Evolutionary conservation across 352 stramenopile genomes (phyloP).

Genomic region (Globisporangium heterothallicum): DNA sequence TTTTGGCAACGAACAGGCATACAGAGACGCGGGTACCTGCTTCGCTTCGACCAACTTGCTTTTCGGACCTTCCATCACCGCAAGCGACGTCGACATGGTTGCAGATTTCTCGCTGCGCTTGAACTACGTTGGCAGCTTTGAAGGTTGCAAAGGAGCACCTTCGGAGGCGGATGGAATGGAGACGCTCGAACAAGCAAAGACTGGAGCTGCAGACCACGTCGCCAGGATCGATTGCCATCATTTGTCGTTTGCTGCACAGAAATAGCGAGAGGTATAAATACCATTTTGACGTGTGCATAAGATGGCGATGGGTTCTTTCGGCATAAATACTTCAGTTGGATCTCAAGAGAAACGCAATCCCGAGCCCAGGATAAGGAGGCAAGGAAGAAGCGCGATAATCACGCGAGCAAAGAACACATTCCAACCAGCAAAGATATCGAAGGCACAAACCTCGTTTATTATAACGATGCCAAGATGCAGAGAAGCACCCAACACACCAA

Average conservation of each 20-base stretch:
- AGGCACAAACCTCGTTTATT: constrained; percentile 8
- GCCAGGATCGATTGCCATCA: too few relatives aligned
- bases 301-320: too few relatives aligned
- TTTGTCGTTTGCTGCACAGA: too few relatives aligned
- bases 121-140: background rate
- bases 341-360: background rate
- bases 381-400: background rate
- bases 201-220: too few relatives aligned
- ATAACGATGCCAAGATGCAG: background rate
- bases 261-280: background rate
- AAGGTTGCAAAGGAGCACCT: background rate
- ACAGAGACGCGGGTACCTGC: constrained; percentile 27
- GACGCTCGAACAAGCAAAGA: too few relatives aligned
- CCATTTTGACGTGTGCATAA: background rate
- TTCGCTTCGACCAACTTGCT: constrained; percentile 76
- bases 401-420: background rate
- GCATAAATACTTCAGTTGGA: too few relatives aligned
- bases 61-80: constrained; percentile 46
- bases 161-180: too few relatives aligned
- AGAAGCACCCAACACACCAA: background rate
- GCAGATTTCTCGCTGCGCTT: background rate
- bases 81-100: constrained; percentile 3
- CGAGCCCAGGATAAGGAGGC: too few relatives aligned
- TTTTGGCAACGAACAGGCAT: background rate
- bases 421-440: background rate